phyloP scores from a whole-genome alignment of 495 filamentous ascomycete genomes.

The Parachaetomium inaequale region DNA sequence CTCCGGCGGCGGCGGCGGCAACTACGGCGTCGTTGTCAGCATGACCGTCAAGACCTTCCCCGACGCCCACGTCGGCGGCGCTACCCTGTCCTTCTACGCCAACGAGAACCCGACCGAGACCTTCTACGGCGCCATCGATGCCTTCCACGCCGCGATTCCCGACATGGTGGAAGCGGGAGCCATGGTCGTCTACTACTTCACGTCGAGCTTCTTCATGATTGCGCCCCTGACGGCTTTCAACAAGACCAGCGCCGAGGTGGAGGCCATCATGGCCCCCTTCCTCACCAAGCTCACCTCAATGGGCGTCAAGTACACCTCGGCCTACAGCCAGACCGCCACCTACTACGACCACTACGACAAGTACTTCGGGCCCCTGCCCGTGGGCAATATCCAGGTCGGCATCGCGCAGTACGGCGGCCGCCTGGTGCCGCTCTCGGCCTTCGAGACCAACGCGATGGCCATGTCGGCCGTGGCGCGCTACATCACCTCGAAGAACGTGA shows the following conservation, averaged over 20 bases:
- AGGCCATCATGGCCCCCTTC: conserved; percentile 36
- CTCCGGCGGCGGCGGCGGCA: conserved; percentile 53
- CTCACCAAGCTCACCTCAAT: conserved; percentile 31
- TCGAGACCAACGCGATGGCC: conserved; percentile 32
- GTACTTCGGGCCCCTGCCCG: conserved; percentile 42
- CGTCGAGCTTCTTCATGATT: conserved; percentile 46
- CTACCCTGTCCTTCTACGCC: conserved; percentile 31
- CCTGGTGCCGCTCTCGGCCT: conserved; percentile 53
- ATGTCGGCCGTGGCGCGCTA: conserved; percentile 40
- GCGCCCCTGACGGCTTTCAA: conserved; percentile 39
- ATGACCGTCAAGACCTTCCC: conserved; percentile 44
- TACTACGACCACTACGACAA: conserved; percentile 47
- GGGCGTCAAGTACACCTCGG: conserved; percentile 28
- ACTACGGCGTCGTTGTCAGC: conserved; percentile 46
- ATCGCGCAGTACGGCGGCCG: conserved; percentile 57
- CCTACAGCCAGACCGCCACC: conserved; percentile 33
- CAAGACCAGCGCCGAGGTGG: conserved; percentile 35
- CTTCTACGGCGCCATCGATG: conserved; percentile 39
- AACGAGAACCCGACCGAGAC: conserved; percentile 36
- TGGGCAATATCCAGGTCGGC: conserved; percentile 43
- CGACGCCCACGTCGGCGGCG: conserved; percentile 32
- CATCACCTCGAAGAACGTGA: conserved; percentile 41
- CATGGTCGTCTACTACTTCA: conserved; percentile 48
- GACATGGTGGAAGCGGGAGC: conserved; percentile 26
- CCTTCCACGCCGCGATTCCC: conserved; percentile 28